Percentiles rank a stretch among this genome's conserved stretches.
phyloP scores from a whole-genome alignment of 768 basidiomycete species.

The Rossbeevera mucosa region DNA sequence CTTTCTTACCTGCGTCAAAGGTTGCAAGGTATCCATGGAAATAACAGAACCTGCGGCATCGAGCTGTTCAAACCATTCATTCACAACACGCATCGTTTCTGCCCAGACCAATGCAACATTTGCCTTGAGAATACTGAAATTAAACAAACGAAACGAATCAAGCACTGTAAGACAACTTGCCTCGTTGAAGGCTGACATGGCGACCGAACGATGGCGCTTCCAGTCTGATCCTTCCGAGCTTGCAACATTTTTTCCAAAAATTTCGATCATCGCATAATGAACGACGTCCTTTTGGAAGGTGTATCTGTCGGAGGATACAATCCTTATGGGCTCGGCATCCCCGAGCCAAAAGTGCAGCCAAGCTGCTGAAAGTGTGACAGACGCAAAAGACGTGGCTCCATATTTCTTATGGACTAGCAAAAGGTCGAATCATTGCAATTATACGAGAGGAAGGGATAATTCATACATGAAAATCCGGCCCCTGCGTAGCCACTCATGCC shows the following conservation, averaged over 20 bases:
- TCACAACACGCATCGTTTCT: slow-evolving; percentile 36
- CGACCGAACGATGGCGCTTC: slow-evolving; percentile 42
- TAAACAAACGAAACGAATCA: not conserved
- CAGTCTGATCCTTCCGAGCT: slow-evolving; percentile 41
- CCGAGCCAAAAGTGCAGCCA: slow-evolving; percentile 39
- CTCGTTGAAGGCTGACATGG: slow-evolving; percentile 50
- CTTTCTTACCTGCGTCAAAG: slow-evolving; percentile 14
- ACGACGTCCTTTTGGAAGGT: slow-evolving; percentile 33
- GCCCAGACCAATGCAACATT: slow-evolving; percentile 47
- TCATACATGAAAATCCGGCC: slow-evolving; percentile 36
- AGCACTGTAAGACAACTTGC: slow-evolving; percentile 16
- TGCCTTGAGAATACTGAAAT: slow-evolving; percentile 25
- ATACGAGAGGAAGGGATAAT: too few relatives aligned
- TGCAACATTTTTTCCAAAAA: slow-evolving; percentile 45
- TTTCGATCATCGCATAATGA: slow-evolving; percentile 39
- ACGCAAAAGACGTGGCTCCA: slow-evolving; percentile 37
- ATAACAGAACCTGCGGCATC: slow-evolving; percentile 23
- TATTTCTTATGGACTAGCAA: slow-evolving; percentile 35
- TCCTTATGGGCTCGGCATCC: slow-evolving; percentile 41
- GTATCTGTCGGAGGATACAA: slow-evolving; percentile 29
- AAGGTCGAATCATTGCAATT: not conserved
- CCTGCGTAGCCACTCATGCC: slow-evolving; percentile 32
- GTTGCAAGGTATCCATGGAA: slow-evolving; percentile 12
- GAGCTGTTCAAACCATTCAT: slow-evolving; percentile 42
- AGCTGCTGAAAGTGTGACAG: slow-evolving; percentile 30